Evolutionary conservation across 352 stramenopile genomes (phyloP).

Genomic region (Sclerospora graminicola): DNA sequence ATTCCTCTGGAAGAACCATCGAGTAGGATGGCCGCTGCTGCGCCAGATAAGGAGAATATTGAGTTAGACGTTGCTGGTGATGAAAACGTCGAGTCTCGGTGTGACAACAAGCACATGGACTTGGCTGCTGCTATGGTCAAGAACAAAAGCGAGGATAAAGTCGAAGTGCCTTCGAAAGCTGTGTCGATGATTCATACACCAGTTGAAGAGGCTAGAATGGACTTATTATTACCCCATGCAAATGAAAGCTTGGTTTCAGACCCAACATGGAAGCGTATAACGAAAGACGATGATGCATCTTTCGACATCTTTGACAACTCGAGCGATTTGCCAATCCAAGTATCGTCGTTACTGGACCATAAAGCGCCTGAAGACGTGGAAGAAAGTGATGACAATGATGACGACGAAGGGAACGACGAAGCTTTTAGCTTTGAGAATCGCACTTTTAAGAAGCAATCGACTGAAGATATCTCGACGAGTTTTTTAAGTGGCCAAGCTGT

Average conservation of each 20-base stretch:
- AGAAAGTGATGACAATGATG: constrained; percentile 4
- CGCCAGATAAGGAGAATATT: constrained; percentile 1
- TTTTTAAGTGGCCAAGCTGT: background rate
- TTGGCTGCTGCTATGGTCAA: background rate
- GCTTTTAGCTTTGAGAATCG: constrained; percentile 54
- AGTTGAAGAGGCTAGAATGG: constrained; percentile 1
- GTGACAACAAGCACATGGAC: background rate
- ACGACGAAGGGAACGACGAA: constrained; percentile 9
- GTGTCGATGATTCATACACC: background rate
- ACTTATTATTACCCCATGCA: background rate
- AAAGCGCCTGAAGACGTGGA: background rate
- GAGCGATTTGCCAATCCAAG: constrained; percentile 13
- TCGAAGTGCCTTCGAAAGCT: background rate
- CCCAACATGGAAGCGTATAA: background rate
- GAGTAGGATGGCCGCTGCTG: constrained; percentile 10
- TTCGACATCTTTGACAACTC: constrained; percentile 30
- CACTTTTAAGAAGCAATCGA: constrained; percentile 11
- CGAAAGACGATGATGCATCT: constrained; percentile 2
- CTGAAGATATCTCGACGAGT: constrained; percentile 1
- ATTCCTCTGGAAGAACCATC: constrained; percentile 14
- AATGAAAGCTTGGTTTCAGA: background rate
- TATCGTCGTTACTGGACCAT: background rate
- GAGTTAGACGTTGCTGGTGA: constrained; percentile 4
- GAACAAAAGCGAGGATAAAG: background rate
- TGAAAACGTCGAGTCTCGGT: constrained; percentile 4